Percentiles rank a stretch among this genome's conserved stretches.
Evolutionary conservation across 2,329 filamentous ascomycete genomes (phyloP).

Genomic region (Penicillium sp.): DNA sequence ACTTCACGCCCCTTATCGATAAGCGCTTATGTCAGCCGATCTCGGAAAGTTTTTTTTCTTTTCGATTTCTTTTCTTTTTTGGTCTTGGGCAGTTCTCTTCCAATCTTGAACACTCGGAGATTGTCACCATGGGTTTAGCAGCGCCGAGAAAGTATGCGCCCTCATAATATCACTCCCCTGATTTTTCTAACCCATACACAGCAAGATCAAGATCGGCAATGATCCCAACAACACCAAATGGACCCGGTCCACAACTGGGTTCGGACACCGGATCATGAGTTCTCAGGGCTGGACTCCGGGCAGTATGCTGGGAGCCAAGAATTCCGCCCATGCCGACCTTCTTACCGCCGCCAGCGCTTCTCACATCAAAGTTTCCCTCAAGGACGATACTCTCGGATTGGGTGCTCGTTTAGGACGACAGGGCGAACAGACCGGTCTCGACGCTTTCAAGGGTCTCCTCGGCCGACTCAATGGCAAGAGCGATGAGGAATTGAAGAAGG

Average conservation of each 20-base stretch:
- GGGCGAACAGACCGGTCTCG: conserved; percentile 76
- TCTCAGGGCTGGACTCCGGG: conserved; percentile 91
- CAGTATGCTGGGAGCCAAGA: conserved; percentile 74
- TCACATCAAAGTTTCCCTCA: conserved; percentile 80
- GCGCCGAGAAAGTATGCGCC: conserved; percentile 64
- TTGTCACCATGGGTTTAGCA: conserved; percentile 64
- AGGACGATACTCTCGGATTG: conserved; percentile 88
- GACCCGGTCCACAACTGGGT: conserved; percentile 77
- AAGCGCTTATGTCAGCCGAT: conserved; percentile 12
- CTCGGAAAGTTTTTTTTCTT: conserved; percentile 6
- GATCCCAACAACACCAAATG: conserved; percentile 97
- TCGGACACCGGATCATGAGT: conserved; percentile 86
- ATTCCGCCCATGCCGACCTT: conserved; percentile 72
- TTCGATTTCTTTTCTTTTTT: conserved; percentile 10
- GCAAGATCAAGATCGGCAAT: conserved; percentile 72
- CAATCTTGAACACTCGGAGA: conserved; percentile 1
- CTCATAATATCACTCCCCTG: not conserved
- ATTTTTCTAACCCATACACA: conserved; percentile 30
- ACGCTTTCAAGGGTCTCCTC: conserved; percentile 81
- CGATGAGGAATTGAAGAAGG: conserved; percentile 69
- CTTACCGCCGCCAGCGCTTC: conserved; percentile 80
- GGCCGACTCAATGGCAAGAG: conserved; percentile 87
- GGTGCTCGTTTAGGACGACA: conserved; percentile 77
- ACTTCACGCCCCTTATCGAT: conserved; percentile 20
- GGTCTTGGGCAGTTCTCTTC: not conserved